phyloP scores from a whole-genome alignment of 2,329 filamentous ascomycete genomes.

The Colletotrichum limetticola region DNA sequence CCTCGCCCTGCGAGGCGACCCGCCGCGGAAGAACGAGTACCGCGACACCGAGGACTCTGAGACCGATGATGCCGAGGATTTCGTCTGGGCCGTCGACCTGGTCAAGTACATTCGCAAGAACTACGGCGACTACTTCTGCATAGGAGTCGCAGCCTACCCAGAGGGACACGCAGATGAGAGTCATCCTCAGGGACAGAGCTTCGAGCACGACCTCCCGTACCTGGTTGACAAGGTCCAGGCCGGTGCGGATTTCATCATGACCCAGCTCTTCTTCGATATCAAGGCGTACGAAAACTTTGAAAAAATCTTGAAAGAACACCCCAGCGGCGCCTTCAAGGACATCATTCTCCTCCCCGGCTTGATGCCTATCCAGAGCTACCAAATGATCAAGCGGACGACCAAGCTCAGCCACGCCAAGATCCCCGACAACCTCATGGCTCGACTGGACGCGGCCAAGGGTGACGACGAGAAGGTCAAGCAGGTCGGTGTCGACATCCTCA shows the following conservation, averaged over 20 bases:
- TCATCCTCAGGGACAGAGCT: constrained; percentile 75
- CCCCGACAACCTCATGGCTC: constrained; percentile 75
- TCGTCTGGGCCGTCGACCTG: constrained; percentile 88
- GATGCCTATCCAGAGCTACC: constrained; percentile 98
- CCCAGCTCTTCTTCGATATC: constrained; percentile 94
- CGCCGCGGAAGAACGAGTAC: constrained; percentile 90
- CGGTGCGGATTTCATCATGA: constrained; percentile 98
- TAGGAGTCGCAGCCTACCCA: constrained; percentile 94
- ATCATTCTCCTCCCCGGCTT: constrained; percentile 93
- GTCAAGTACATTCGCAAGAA: constrained; percentile 88
- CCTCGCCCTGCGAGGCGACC: constrained; percentile 89
- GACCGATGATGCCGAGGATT: constrained; percentile 77
- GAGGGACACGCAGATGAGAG: constrained; percentile 95
- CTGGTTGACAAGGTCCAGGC: constrained; percentile 91
- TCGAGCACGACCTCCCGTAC: constrained; percentile 87
- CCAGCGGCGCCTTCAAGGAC: constrained; percentile 84
- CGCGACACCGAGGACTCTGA: constrained; percentile 69
- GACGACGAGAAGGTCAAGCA: constrained; percentile 86
- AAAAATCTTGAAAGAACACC: constrained; percentile 78
- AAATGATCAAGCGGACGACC: constrained; percentile 92
- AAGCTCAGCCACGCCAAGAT: constrained; percentile 93
- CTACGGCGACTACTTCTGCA: constrained; percentile 94
- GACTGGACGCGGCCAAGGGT: constrained; percentile 77
- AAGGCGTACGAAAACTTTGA: constrained; percentile 87
- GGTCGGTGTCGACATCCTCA: constrained; percentile 83